Evolutionary conservation across 768 basidiomycete genomes (phyloP), one percentile per base, ranked within the genome.

Genomic region (Rhodotorula paludigena): DNA sequence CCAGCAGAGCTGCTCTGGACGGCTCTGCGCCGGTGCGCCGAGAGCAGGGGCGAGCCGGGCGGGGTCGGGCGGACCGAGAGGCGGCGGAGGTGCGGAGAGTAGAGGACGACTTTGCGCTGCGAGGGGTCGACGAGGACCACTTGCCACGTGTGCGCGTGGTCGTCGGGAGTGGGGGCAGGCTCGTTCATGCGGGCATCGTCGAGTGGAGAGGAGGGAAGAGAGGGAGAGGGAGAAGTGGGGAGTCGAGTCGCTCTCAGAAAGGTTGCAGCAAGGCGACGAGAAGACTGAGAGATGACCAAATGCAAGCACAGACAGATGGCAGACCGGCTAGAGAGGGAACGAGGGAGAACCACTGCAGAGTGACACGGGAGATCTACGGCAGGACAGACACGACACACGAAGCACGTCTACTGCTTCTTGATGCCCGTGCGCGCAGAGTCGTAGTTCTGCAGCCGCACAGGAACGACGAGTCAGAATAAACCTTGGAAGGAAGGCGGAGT

Each of bases 351-450:
- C 1, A n/a, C 23, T 21, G 5, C n/a, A 28, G 47, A 18, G n/a
- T 25, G n/a, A 25, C 28, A 48, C 47, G 25, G n/a, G 44, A 45
- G 23, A 45, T 23, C 23, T 23, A 48, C 3, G 47, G 10, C 3
- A 30, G 49, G 4, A 5, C 3, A 33, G 9, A 25, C 14, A 51
- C 30, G 28, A 33, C 14, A 20, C 14, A 16, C 30, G 16, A 28
- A 10, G n/a, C 48, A n/a, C 20, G 16, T 35, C 48, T 44, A 45
- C 60, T 55, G 35, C 57, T 53, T 54, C 64, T 66, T 67, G 51
- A 57, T 36, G 38, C 68, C 68, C 7, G 68, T 69, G 12, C 68
- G 63, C n/a, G 68, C 68, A 2, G 44, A 16, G 60, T 69, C 68
- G 59, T 69, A 69, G 64, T 69, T 69, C 59, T 64, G 49, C 21